These are phyloP conservation scores for Halophytophthora polymorphica DNA, from an alignment of 352 stramenopile genomes.

Conservation along the genomic window DNA sequence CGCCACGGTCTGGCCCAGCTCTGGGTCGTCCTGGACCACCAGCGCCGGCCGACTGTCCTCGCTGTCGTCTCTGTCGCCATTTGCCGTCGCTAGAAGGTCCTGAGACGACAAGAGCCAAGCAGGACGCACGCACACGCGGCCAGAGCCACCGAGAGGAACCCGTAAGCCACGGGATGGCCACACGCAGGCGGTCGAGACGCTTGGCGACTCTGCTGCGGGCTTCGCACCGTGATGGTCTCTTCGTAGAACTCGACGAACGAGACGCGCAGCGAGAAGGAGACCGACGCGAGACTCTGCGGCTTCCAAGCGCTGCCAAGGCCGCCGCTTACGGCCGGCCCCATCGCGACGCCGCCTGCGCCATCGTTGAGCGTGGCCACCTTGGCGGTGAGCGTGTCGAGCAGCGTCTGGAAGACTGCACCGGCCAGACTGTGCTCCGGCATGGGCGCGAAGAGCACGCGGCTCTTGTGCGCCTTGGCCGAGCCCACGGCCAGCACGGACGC, in stretches of 20 bases:
- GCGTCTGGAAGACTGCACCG: conserved; percentile 25
- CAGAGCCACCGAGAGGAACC: too few relatives aligned
- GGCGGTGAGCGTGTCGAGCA: conserved; percentile 26
- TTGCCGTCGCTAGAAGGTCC: conserved; percentile 25
- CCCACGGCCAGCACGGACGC: conserved; percentile 39
- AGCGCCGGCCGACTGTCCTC: conserved; percentile 6
- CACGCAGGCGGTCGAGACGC: too few relatives aligned
- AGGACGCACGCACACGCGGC: too few relatives aligned
- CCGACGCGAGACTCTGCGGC: conserved; percentile 6
- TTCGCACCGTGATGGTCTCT: conserved; percentile 40
- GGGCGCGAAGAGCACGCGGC: conserved; percentile 33
- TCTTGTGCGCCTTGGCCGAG: conserved; percentile 33
- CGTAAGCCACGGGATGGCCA: too few relatives aligned
- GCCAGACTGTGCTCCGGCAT: conserved; percentile 29
- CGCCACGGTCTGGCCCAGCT: conserved; percentile 22
- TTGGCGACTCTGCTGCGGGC: not conserved
- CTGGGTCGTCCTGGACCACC: conserved; percentile 13
- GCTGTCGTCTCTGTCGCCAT: not conserved
- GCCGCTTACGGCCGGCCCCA: not conserved
- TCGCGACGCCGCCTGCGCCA: not conserved
- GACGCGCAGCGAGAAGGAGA: conserved; percentile 30
- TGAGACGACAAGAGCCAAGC: too few relatives aligned
- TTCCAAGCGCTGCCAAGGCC: conserved; percentile 3
- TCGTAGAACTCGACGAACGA: conserved; percentile 58
- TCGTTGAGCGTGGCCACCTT: conserved; percentile 26